A percentile compares a stretch with the other conserved stretches of the same genome.
Evolutionary conservation across 1,284 basidiomycete species (phyloP).

Genomic region (Sutorius eximius): DNA sequence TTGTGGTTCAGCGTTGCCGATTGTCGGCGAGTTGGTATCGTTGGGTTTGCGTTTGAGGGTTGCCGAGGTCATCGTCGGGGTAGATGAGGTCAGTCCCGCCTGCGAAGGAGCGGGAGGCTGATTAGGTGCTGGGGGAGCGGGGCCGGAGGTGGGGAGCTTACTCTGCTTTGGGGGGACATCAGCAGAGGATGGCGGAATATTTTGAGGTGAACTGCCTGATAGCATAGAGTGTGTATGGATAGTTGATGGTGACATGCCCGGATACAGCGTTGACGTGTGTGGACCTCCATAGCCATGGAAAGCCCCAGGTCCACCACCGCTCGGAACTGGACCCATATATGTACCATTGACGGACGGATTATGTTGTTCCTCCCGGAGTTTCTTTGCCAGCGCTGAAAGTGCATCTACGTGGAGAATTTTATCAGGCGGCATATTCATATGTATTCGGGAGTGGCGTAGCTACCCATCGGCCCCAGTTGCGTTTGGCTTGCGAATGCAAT

Average conservation of each 20-base stretch:
- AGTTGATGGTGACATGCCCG: conserved; percentile 45
- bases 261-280: conserved; percentile 46
- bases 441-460: conserved; percentile 38
- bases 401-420: conserved; percentile 32
- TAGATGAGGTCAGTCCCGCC: conserved; percentile 41
- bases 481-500: conserved; percentile 60
- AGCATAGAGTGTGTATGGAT: conserved; percentile 32
- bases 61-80: conserved; percentile 53
- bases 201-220: conserved; percentile 49
- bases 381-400: conserved; percentile 35
- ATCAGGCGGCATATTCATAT: conserved; percentile 29
- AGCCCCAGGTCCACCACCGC: conserved; percentile 21
- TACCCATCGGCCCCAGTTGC: conserved; percentile 63
- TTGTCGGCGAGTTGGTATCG: conserved; percentile 53
- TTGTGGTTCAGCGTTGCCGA: conserved; percentile 45
- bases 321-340: conserved; percentile 21
- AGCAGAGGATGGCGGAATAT: conserved; percentile 43
- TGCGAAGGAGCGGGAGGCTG: conserved; percentile 42
- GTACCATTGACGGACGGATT: conserved; percentile 24
- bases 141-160: conserved; percentile 49
- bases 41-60: conserved; percentile 66
- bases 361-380: conserved; percentile 30
- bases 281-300: conserved; percentile 28
- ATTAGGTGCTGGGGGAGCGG: conserved; percentile 42
- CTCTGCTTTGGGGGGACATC: conserved; percentile 53